A percentile compares a stretch with the other conserved stretches of the same genome.
These are phyloP conservation scores for Backusella macrospora DNA, from an alignment of 192 early-diverging fungal genomes.

Conservation along the genomic window DNA sequence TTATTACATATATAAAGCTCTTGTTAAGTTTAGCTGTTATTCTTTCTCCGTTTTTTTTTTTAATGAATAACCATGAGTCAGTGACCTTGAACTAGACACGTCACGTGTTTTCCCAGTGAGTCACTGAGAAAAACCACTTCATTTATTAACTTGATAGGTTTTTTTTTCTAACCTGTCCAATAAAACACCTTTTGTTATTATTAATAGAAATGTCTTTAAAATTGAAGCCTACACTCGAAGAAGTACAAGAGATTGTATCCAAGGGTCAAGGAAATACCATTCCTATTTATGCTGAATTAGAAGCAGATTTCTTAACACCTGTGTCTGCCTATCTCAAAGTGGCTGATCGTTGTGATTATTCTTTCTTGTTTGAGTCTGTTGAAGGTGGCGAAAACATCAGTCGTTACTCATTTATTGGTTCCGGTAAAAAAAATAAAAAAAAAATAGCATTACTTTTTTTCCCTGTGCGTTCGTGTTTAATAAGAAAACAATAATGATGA, in stretches of 20 bases:
- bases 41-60: not conserved
- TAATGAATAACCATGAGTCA: not conserved
- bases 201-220: constrained; percentile 49
- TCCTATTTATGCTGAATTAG: constrained; percentile 87
- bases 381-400: constrained; percentile 93
- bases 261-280: constrained; percentile 79
- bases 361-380: constrained; percentile 96
- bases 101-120: not conserved
- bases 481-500: not conserved
- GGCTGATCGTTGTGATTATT: constrained; percentile 76
- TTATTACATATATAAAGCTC: too few species aligned
- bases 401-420: constrained; percentile 95
- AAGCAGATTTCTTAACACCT: constrained; percentile 93
- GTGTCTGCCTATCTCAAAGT: constrained; percentile 95
- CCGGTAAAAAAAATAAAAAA: constrained; percentile 66
- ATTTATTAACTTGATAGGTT: not conserved
- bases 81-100: not conserved
- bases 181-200: constrained; percentile 43
- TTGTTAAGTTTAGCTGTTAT: too few species aligned
- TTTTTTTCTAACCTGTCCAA: constrained; percentile 3
- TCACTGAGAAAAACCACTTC: not conserved
- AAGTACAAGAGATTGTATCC: constrained; percentile 65
- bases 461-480: not conserved
- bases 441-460: too few species aligned
- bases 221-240: constrained; percentile 69